phyloP scores from a whole-genome alignment of 805 yeast genomes.

The Ogataea ramenticola region DNA sequence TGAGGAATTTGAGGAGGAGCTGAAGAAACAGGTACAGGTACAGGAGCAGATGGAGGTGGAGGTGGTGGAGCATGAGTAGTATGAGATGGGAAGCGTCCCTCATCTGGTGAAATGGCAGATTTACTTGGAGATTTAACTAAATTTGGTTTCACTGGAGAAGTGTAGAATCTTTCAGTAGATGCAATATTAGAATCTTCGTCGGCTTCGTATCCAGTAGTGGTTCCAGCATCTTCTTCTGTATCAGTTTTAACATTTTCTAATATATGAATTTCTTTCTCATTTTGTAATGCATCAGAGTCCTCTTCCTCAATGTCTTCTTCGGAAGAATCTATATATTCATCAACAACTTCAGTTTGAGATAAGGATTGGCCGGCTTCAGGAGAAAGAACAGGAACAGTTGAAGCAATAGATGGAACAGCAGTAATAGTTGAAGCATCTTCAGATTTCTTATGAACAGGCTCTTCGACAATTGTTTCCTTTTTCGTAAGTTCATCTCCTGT shows the following conservation, averaged over 20 bases:
- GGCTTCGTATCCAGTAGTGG: slow-evolving; percentile 59
- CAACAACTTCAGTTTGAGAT: slow-evolving; percentile 1
- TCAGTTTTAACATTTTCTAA: not conserved
- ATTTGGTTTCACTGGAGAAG: not conserved
- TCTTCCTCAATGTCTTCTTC: slow-evolving; percentile 7
- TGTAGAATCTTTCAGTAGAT: slow-evolving; percentile 5
- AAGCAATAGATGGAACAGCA: not conserved
- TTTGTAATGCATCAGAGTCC: slow-evolving; percentile 3
- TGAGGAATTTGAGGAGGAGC: slow-evolving; percentile 15
- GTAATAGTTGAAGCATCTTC: slow-evolving; percentile 8
- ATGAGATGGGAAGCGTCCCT: slow-evolving; percentile 2
- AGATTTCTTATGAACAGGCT: slow-evolving; percentile 5
- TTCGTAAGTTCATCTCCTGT: too few species aligned
- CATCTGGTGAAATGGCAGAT: not conserved
- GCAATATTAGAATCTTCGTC: slow-evolving; percentile 44
- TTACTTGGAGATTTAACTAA: slow-evolving; percentile 5
- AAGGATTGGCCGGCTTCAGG: not conserved
- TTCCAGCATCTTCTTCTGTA: slow-evolving; percentile 10
- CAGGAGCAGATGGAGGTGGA: slow-evolving; percentile 7
- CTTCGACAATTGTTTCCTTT: too few species aligned
- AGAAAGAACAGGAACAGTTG: not conserved
- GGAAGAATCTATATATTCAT: slow-evolving; percentile 3
- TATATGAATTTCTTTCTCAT: not conserved
- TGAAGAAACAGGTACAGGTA: slow-evolving; percentile 3
- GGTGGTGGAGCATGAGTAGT: slow-evolving; percentile 8